Percentiles rank a stretch among this genome's conserved stretches.
Evolutionary conservation across 2,329 filamentous ascomycete genomes (phyloP).

Genomic region (Hypoxylon rubiginosum): DNA sequence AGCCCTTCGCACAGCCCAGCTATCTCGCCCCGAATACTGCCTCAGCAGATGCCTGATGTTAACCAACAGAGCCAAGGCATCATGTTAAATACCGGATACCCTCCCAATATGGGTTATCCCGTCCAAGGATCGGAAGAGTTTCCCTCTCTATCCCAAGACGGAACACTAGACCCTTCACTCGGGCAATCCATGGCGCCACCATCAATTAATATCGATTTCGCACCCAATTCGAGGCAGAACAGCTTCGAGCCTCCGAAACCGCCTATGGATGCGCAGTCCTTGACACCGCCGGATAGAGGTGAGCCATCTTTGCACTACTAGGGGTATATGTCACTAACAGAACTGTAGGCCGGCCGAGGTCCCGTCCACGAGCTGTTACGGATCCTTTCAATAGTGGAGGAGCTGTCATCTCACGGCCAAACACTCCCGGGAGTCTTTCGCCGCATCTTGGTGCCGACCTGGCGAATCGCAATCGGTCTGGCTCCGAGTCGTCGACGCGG

Average conservation of each 20-base stretch:
- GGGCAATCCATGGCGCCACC: slow-evolving; percentile 85
- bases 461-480: slow-evolving; percentile 57
- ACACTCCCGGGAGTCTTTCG: slow-evolving; percentile 61
- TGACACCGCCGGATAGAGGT: slow-evolving; percentile 85
- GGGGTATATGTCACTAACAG: slow-evolving; percentile 41
- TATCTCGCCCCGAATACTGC: slow-evolving; percentile 72
- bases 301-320: slow-evolving; percentile 47
- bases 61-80: slow-evolving; percentile 63
- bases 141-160: slow-evolving; percentile 62
- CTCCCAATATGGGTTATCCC: slow-evolving; percentile 60
- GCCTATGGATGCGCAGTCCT: slow-evolving; percentile 78
- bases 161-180: slow-evolving; percentile 70
- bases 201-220: slow-evolving; percentile 94
- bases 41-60: slow-evolving; percentile 68
- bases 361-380: slow-evolving; percentile 69
- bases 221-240: slow-evolving; percentile 77
- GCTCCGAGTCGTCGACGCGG: slow-evolving; percentile 56
- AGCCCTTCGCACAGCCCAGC: slow-evolving; percentile 84
- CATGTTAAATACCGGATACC: slow-evolving; percentile 60
- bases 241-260: slow-evolving; percentile 76
- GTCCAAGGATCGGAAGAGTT: slow-evolving; percentile 63
- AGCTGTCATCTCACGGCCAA: slow-evolving; percentile 56
- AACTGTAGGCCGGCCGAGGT: slow-evolving; percentile 61
- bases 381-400: slow-evolving; percentile 69
- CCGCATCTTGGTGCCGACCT: slow-evolving; percentile 64